Evolutionary conservation across 352 stramenopile genomes (phyloP), one percentile per base, ranked within the genome.

Genomic region (Globisporangium middletonii): DNA sequence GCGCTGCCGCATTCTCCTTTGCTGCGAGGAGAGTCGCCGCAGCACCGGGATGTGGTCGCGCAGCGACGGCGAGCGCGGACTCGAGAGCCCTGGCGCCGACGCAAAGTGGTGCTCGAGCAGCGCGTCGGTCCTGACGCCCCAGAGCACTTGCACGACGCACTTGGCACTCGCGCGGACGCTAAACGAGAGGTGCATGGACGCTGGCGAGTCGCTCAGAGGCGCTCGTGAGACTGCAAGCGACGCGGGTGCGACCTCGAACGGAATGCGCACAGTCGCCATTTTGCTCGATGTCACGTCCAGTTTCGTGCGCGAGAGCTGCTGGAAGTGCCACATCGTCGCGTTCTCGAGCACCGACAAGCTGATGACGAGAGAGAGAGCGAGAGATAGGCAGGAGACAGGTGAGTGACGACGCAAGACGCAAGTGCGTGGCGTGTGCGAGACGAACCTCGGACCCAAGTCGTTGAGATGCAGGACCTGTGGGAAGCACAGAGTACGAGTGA

Each of bases 271-370:
- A 6, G 70, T 67, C 38, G 63, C 55, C 78, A 88, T 86, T 33
- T 66, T 60, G 9, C 62, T 63, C 4, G 69, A 62, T 6, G 52
- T 38, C 2, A 57, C 35, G 47, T 85, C 67, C 16, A 68, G 52
- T 27, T 77, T 82, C 11, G 69, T 79, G 46, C 74, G 70, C 48
- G 85, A 43, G 16, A 88, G 72, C 52, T 88, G 78, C 54, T 86
- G 69, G 27, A 88, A 73, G 55, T 88, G 75, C 78, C 75, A 82
- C 66, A 85, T 75, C 30, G 75, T 82, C 51, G 73, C 72, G 53
- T 71, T 55, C n/a, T 60, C 64, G 30, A 88, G 67, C 50, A 85
- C 68, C 7, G 50, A 57, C n/a, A 88, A 63, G 55, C 77, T 85
- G 3, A 5, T 16, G 4, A 28, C 12, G 3, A 16, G 28, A 53